Percentiles rank a stretch among this genome's conserved stretches.
Conservation (phyloP, 169 alveolate species). For the Sarcocystis neurona region DNA sequence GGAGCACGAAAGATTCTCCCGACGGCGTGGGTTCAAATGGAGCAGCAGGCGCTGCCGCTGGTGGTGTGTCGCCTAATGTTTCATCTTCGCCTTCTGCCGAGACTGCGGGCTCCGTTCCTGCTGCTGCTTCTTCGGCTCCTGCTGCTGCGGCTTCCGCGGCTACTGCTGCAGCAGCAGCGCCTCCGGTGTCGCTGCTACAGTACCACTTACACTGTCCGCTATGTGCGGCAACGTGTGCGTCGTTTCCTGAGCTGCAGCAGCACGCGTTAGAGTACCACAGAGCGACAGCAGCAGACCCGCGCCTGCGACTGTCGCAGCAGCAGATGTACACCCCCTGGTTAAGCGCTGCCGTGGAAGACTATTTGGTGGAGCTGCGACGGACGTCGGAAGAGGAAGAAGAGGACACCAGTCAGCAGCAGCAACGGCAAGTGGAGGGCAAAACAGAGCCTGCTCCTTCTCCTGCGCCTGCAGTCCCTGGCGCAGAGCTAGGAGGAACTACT, state of each 20-base stretch:
- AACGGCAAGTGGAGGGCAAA: neutral
- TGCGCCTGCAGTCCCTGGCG: neutral
- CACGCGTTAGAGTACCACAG: constrained; percentile 27
- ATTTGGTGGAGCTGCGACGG: constrained; percentile 22
- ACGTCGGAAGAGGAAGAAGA: neutral
- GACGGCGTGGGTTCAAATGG: neutral
- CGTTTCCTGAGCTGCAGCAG: neutral
- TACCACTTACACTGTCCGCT: constrained; percentile 56
- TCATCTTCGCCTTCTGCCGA: neutral
- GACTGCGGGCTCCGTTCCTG: neutral
- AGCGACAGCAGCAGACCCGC: constrained; percentile 54
- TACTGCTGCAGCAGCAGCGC: constrained; percentile 17
- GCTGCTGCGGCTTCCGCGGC: neutral
- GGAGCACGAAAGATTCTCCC: neutral
- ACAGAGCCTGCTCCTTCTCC: too few species aligned
- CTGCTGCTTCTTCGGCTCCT: neutral
- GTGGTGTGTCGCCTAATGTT: neutral
- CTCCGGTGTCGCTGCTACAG: neutral
- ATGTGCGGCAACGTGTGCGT: neutral
- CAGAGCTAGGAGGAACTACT: neutral
- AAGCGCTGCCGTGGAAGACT: constrained; percentile 19
- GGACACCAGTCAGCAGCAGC: neutral
- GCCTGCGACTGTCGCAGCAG: constrained; percentile 28
- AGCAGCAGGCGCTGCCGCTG: constrained; percentile 25
- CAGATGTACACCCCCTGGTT: constrained; percentile 25